Evolutionary conservation across 192 early-diverging fungal genomes (phyloP).

Genomic region (Backusella macrospora): DNA sequence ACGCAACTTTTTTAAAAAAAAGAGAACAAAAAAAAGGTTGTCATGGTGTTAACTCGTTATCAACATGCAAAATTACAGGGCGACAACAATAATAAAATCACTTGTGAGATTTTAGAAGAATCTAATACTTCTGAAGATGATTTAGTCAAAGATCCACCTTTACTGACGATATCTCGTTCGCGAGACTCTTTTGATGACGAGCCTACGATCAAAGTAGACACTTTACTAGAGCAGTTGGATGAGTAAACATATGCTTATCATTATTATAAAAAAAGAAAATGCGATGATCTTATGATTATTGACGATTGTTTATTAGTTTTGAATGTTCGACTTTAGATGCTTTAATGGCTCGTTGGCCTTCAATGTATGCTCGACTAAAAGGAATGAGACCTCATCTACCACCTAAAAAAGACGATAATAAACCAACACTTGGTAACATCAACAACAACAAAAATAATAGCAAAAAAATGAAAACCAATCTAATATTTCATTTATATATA

Average conservation of each 20-base stretch:
- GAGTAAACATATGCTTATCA: constrained; percentile 25
- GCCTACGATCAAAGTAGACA: constrained; percentile 29
- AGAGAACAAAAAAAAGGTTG: neutral
- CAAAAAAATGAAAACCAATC: neutral
- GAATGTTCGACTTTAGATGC: constrained; percentile 40
- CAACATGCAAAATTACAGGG: constrained; percentile 19
- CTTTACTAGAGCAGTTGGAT: constrained; percentile 40
- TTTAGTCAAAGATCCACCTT: constrained; percentile 28
- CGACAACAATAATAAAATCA: constrained; percentile 14
- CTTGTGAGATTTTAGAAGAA: neutral
- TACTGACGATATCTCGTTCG: constrained; percentile 28
- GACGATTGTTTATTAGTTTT: constrained; percentile 13
- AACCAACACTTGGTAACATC: constrained; percentile 38
- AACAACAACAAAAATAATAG: neutral
- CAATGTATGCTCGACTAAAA: constrained; percentile 36
- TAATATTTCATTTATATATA: neutral
- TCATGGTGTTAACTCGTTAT: constrained; percentile 33
- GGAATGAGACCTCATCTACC: constrained; percentile 39
- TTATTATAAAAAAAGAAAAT: neutral
- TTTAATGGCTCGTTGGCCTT: constrained; percentile 44
- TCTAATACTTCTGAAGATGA: neutral
- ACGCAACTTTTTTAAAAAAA: too few species aligned
- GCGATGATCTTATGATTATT: neutral
- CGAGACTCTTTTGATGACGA: constrained; percentile 21
- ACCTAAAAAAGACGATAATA: constrained; percentile 38